phyloP scores from a whole-genome alignment of 2,329 filamentous ascomycete genomes.

The Chalaropsis ovoidea region DNA sequence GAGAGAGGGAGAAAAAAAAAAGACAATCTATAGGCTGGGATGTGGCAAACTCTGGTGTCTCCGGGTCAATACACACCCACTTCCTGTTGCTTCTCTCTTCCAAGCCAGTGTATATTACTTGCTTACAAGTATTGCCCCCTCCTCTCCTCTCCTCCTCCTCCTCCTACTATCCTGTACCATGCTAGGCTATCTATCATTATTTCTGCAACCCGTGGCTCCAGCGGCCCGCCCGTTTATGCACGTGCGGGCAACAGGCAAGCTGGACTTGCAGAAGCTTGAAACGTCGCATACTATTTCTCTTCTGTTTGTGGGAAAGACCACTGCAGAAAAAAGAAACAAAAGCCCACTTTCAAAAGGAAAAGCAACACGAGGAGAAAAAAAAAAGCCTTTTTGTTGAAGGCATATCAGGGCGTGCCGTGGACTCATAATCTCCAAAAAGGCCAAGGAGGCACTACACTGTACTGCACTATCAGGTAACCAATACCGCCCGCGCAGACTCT shows the following conservation, averaged over 20 bases:
- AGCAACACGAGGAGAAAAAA: not conserved
- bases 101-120: not conserved
- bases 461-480: no score
- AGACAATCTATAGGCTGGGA: not conserved
- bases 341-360: not conserved
- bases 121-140: not conserved
- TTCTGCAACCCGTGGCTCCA: not conserved
- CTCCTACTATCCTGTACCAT: not conserved
- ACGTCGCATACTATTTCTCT: constrained; percentile 1
- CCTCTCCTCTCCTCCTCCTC: not conserved
- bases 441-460: not conserved
- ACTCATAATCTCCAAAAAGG: not conserved
- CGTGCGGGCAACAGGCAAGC: not conserved
- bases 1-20: not conserved
- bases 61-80: not conserved
- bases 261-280: constrained; percentile 8
- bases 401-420: not conserved
- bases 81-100: not conserved
- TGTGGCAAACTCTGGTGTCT: not conserved
- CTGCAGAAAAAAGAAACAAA: constrained; percentile 1
- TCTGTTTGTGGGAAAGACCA: not conserved
- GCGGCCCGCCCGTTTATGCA: constrained; percentile 7
- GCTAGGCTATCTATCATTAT: not conserved
- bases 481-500: no score
- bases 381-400: not conserved